Evolutionary conservation across 2,329 filamentous ascomycete genomes (phyloP), one percentile per base, ranked within the genome.

Genomic region (Cladophialophora psammophila): DNA sequence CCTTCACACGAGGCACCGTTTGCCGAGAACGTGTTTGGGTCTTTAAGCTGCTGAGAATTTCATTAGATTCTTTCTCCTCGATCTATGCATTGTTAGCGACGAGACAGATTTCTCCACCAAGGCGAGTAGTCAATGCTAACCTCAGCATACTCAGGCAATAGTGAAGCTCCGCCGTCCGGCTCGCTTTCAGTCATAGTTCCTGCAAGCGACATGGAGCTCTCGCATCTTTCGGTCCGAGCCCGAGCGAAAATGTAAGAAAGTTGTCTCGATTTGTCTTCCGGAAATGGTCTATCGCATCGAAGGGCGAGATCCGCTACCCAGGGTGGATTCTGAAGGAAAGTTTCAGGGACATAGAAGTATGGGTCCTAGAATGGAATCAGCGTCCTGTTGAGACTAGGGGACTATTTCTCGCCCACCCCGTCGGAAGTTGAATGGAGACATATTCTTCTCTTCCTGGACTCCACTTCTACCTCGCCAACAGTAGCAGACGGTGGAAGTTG

Each of bases 301-400:
- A 60, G 36, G 55, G 60, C 67, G 32, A 67, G 57, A n/a, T 64
- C 62, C n/a, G 64, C 63, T 2, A 60, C 59, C 67, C 63, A 66
- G 12, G 50, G 35, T 58, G 35, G 36, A 2, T 31, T 32, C 20
- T 38, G 10, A 10, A 18, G 38, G 42, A 53, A 52, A 36, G 15
- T 40, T 12, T 57, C 9, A n/a, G 40, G 34, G 36, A 63, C 10
- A 15, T 36, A 31, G 20, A 58, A 32, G 18, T 50, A 50, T 26
- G 45, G 45, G 20, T 40, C 40, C 48, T 57, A 50, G 9, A 12
- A 32, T 8, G 31, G 53, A 32, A 55, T 55, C 35, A 55, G 50
- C 36, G 10, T 26, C 18, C 18, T 26, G 20, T 50, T 5, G 20
- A 10, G 18, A 20, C 18, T 5, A 50, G 45, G 8, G 20, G 12